Conservation (phyloP, 495 filamentous ascomycete genomes). For the Podospora pseudocomata region DNA sequence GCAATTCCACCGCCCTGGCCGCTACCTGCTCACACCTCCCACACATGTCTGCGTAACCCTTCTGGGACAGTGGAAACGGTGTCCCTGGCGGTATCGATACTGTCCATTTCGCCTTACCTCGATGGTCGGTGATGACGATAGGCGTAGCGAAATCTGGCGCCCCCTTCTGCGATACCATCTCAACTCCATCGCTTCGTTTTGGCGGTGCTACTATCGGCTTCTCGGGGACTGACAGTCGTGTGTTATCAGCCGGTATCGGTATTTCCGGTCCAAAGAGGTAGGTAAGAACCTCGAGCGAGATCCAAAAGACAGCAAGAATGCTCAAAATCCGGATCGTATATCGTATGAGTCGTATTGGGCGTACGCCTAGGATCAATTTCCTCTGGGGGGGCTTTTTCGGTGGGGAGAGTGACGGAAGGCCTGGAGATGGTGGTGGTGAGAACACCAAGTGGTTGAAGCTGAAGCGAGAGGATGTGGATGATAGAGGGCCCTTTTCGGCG, state of each 20-base stretch:
- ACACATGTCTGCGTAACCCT: slow-evolving; percentile 61
- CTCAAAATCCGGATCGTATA: slow-evolving; percentile 42
- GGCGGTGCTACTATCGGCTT: slow-evolving; percentile 25
- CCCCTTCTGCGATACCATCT: slow-evolving; percentile 49
- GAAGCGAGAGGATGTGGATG: slow-evolving; percentile 55
- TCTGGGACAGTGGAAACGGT: slow-evolving; percentile 55
- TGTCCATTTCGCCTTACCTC: slow-evolving; percentile 62
- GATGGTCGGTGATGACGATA: slow-evolving; percentile 54
- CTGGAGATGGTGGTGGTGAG: slow-evolving; percentile 60
- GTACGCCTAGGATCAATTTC: slow-evolving; percentile 29
- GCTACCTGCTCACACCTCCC: slow-evolving; percentile 53
- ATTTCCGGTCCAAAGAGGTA: slow-evolving; percentile 20
- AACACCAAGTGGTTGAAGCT: slow-evolving; percentile 61
- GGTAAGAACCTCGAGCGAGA: slow-evolving; percentile 23
- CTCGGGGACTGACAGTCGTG: background rate
- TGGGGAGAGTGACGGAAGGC: slow-evolving; percentile 60
- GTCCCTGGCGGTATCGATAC: slow-evolving; percentile 59
- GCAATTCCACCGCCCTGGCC: slow-evolving; percentile 45
- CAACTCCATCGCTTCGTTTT: slow-evolving; percentile 29
- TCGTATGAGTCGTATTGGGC: slow-evolving; percentile 49
- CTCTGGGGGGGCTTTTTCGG: slow-evolving; percentile 52
- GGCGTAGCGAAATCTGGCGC: slow-evolving; percentile 57
- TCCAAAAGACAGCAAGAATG: slow-evolving; percentile 38
- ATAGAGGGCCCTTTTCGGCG: slow-evolving; percentile 44
- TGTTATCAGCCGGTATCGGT: slow-evolving; percentile 2